phyloP scores from a whole-genome alignment of 768 basidiomycete genomes.

The Russula sp. region DNA sequence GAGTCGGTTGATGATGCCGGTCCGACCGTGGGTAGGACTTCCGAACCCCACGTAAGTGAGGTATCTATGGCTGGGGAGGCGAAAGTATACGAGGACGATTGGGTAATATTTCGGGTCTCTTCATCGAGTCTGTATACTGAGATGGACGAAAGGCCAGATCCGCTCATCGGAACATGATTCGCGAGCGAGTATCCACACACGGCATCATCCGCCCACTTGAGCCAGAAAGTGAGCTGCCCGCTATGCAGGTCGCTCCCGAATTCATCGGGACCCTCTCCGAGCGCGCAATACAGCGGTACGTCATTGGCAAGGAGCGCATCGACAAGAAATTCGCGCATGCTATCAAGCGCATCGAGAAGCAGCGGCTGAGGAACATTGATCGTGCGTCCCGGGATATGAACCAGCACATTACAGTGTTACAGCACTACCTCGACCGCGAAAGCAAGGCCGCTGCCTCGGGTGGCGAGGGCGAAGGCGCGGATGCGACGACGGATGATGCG shows the following conservation, averaged over 20 bases:
- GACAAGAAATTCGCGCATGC: conserved; percentile 62
- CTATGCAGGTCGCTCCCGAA: conserved; percentile 57
- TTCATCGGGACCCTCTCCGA: conserved; percentile 74
- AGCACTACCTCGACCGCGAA: conserved; percentile 33
- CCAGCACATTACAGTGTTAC: conserved; percentile 46
- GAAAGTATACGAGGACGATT: conserved; percentile 45
- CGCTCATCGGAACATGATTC: conserved; percentile 63
- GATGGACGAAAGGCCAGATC: conserved; percentile 27
- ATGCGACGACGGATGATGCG: conserved; percentile 19
- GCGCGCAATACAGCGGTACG: conserved; percentile 67
- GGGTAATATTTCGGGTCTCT: conserved; percentile 33
- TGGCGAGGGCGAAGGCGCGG: conserved; percentile 25
- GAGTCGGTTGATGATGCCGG: conserved; percentile 25
- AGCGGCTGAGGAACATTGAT: conserved; percentile 59
- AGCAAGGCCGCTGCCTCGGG: conserved; percentile 17
- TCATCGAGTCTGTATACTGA: neutral
- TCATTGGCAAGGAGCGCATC: conserved; percentile 53
- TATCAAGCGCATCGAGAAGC: conserved; percentile 53
- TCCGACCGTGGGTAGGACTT: conserved; percentile 20
- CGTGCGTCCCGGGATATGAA: conserved; percentile 58
- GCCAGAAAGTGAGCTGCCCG: conserved; percentile 55
- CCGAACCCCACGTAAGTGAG: conserved; percentile 20
- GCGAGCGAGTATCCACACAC: conserved; percentile 80
- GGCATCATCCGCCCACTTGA: conserved; percentile 85
- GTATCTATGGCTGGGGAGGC: conserved; percentile 51